Conservation (phyloP, 306 rosid species). For the Crataegus laevigata region DNA sequence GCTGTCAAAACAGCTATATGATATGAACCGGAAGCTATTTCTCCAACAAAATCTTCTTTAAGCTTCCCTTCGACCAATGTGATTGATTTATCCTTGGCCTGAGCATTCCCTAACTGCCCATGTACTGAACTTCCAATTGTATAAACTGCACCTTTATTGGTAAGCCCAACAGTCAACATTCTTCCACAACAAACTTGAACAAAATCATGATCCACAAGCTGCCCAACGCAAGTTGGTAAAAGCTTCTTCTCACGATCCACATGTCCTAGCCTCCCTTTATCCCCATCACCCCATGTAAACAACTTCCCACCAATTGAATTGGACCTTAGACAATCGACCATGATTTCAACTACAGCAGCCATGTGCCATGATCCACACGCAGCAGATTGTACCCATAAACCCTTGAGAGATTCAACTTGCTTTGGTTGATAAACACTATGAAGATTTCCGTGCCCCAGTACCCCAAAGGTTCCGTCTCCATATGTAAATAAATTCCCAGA, state of each 20-base stretch:
- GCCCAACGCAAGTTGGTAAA: conserved; percentile 65
- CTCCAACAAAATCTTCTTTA: conserved; percentile 67
- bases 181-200: conserved; percentile 82
- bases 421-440: conserved; percentile 49
- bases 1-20: conserved; percentile 71
- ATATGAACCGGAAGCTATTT: conserved; percentile 56
- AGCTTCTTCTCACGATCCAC: conserved; percentile 48
- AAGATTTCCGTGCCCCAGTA: conserved; percentile 71
- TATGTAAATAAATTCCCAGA: conserved; percentile 64
- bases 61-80: conserved; percentile 60
- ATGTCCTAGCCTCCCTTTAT: conserved; percentile 71
- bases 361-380: conserved; percentile 94
- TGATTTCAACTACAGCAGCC: conserved; percentile 64
- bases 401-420: conserved; percentile 68
- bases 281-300: conserved; percentile 92
- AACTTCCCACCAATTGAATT: conserved; percentile 51
- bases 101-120: conserved; percentile 73
- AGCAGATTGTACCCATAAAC: conserved; percentile 56
- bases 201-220: conserved; percentile 66
- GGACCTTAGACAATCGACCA: conserved; percentile 33
- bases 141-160: conserved; percentile 58
- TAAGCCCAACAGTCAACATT: conserved; percentile 66
- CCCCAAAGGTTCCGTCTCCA: conserved; percentile 90
- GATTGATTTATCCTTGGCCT: conserved; percentile 45
- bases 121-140: conserved; percentile 61